Base-by-base conservation (phyloP, 1,284 basidiomycete genomes). In the Austroboletus olivaceoglutinosus region DNA sequence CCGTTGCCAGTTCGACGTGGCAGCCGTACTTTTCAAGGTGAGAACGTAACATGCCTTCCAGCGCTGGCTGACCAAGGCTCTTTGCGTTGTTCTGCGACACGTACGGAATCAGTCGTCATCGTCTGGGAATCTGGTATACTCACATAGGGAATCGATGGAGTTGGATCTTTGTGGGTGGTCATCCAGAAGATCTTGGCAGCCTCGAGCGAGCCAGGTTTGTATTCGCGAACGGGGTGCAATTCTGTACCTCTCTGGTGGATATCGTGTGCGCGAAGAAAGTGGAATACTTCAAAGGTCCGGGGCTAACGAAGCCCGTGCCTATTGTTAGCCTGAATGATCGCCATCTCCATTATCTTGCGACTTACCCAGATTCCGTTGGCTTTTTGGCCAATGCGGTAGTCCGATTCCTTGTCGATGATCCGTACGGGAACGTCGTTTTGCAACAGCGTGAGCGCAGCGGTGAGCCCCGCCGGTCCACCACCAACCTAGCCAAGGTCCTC, bases 391-490 rank as follows among this genome's bases (percentile, higher is more conserved):
- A 57, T 36, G 6, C 27, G 59, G 27, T 59, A 50, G 1, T 57
- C 51, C 3, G 33, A 45, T 13, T 59, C 61, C 46, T 69, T 74
- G 19, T 73, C 64, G 19, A 74, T 62, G 29, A 74, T 62, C 15
- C 73, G 71, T 10, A 74, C 65, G 2, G 67, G 62, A 44, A 78
- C 57, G 19, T 73, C 69, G 33, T 73, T 70, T 43, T 69, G 67
- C 40, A 75, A 60, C 21, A 82, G 66, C 0, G 74, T 68, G 12
- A 74, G 72, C 0, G 80, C 80, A n/a, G 71, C 72, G 12, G 70
- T 70, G 34, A 82, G 69, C 19, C 80, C 80, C 0, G 76, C 61
- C 31, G 80, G 73, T 13, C 79, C 80, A 27, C 73, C 77, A 5
- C 78, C 80, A 41, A 73, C 72, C 54, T 81, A 72, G 5, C 10